phyloP scores from a whole-genome alignment of 257 asterid species.

The Plantago major region DNA sequence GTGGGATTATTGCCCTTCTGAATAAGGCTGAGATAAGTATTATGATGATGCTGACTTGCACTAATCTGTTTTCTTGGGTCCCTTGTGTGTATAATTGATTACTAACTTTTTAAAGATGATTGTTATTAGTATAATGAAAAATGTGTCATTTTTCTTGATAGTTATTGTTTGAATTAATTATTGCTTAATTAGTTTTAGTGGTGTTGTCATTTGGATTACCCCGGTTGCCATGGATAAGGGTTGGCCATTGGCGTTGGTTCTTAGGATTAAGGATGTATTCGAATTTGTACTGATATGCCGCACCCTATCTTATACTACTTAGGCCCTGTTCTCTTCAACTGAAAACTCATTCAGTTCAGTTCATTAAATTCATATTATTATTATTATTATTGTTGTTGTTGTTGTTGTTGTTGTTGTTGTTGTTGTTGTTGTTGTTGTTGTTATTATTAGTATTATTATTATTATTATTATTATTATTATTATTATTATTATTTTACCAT shows the following conservation, averaged over 20 bases:
- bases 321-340: too few relatives aligned
- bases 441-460: too few relatives aligned
- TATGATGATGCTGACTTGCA: slow-evolving; percentile 45
- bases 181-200: neutral
- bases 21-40: slow-evolving; percentile 32
- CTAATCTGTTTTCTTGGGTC: slow-evolving; percentile 22
- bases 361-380: too few relatives aligned
- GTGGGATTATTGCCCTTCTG: slow-evolving; percentile 21
- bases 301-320: too few relatives aligned
- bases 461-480: too few relatives aligned
- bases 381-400: too few relatives aligned
- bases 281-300: too few relatives aligned
- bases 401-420: too few relatives aligned
- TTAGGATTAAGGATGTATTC: too few relatives aligned
- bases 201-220: slow-evolving; percentile 13
- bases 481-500: too few relatives aligned
- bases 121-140: neutral
- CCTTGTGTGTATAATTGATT: slow-evolving; percentile 8
- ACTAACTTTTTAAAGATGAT: slow-evolving; percentile 3
- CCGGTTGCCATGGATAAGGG: slow-evolving; percentile 24
- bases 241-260: neutral
- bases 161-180: slow-evolving; percentile 10
- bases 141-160: neutral
- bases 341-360: too few relatives aligned
- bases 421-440: too few relatives aligned